These are phyloP conservation scores for Rauvolfia tetraphylla DNA, from an alignment of 257 asterid genomes.

Conservation along the genomic window DNA sequence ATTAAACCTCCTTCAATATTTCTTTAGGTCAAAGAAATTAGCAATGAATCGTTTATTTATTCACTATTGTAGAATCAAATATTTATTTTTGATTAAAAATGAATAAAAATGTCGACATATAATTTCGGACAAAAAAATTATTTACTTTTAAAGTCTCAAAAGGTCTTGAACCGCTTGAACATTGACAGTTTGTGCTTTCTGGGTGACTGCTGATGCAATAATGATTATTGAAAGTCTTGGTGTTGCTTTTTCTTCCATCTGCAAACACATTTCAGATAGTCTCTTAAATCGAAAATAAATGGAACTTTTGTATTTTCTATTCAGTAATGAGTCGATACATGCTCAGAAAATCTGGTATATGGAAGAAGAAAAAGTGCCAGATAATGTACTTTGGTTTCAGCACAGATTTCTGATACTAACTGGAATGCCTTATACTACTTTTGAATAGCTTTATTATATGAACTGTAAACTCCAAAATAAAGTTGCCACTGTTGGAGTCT, in stretches of 20 bases:
- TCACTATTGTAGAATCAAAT: too few species aligned
- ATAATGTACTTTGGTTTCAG: neutral
- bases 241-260: neutral
- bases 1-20: neutral
- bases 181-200: neutral
- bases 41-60: neutral
- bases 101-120: too few species aligned
- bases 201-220: neutral
- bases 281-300: neutral
- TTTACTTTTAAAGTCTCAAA: too few species aligned
- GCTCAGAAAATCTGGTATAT: neutral
- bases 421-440: slow-evolving; percentile 10
- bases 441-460: slow-evolving; percentile 21
- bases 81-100: too few species aligned
- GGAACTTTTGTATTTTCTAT: neutral
- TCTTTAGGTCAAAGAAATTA: neutral
- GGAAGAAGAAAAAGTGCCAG: slow-evolving; percentile 6
- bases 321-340: neutral
- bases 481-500: slow-evolving; percentile 19
- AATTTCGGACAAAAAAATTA: too few species aligned
- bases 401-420: neutral
- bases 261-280: neutral
- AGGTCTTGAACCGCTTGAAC: too few species aligned
- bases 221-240: neutral
- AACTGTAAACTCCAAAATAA: slow-evolving; percentile 6